phyloP scores from a whole-genome alignment of 179 eudicot genomes.

The Dionaea muscipula region DNA sequence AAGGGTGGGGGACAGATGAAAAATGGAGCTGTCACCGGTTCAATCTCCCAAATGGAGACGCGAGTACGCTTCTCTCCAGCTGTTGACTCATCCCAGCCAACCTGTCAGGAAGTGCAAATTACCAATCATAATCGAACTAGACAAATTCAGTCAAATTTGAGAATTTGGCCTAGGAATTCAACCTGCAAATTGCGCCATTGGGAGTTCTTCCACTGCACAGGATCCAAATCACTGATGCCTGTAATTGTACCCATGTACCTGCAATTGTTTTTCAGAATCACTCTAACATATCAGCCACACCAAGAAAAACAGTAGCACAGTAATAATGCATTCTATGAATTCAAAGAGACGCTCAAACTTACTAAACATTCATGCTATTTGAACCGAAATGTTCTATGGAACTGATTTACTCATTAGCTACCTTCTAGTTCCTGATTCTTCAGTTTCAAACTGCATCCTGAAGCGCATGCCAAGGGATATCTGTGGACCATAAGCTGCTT shows the following conservation, averaged over 20 bases:
- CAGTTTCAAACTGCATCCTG: conserved; percentile 98
- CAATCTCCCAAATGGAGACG: conserved; percentile 95
- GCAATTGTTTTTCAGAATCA: conserved; percentile 13
- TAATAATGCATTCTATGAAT: neutral
- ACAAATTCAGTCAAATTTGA: neutral
- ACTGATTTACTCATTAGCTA: conserved; percentile 11
- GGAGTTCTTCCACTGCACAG: conserved; percentile 82
- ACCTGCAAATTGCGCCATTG: conserved; percentile 99
- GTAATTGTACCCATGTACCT: conserved; percentile 99
- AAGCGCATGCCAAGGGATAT: conserved; percentile 94
- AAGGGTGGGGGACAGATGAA: conserved; percentile 91
- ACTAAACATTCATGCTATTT: no score
- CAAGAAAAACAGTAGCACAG: neutral
- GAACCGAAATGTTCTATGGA: neutral
- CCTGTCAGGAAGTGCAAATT: conserved; percentile 24
- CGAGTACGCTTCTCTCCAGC: conserved; percentile 83
- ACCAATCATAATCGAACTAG: neutral
- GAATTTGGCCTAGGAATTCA: conserved; percentile 7
- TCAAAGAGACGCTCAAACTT: neutral
- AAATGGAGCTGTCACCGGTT: conserved; percentile 93
- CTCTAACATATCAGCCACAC: neutral
- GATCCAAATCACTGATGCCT: conserved; percentile 79
- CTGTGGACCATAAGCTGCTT: conserved; percentile 70
- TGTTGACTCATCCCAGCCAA: conserved; percentile 97
- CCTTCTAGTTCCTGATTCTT: conserved; percentile 97